Base-by-base conservation (phyloP, 495 filamentous ascomycete genomes). In the Aspergillus conjunctus region DNA sequence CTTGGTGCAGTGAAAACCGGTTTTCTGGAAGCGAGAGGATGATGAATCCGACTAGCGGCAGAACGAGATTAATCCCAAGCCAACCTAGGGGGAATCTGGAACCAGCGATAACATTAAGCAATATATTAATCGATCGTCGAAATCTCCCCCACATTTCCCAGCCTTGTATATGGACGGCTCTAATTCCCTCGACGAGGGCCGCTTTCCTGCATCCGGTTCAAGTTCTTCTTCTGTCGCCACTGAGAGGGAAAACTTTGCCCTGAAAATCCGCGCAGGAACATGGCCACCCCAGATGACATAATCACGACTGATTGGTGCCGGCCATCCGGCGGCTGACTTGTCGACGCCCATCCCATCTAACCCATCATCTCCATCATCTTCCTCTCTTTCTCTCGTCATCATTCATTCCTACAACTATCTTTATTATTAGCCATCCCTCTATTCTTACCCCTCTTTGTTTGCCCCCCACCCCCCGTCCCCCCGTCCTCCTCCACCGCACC, bases 251-350 rank as follows among this genome's bases (percentile, higher is more conserved):
- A 26, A 43, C 18, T 41, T 21, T 26, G 33, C 37, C 26, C 15
- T 56, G 39, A 44, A 34, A 43, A 54, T 51, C 56, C 32, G 41
- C 50, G 61, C 56, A 56, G 45, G 56, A 46, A 55, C 39, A 45
- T 33, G 37, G 43, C 51, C 30, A 46, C 34, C 26, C 34, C 22
- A 6, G 61, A 55, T 68, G 62, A 68, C 62, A 62, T 68, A 68
- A 68, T 46, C 62, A 31, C 7, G 9, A 33, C 11, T 61, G 56
- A 62, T 59, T 64, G 55, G 56, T 50, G 51, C 52, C 51, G 41
- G 39, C 18, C 61, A 59, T 50, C 34, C 41, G 54, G 18, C 53
- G 21, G 37, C 45, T 60, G 55, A 59, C 49, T 49, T 39, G 51
- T 67, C 56, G 65, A 26, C 26, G 26, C 26, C 26, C 26, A 26